phyloP scores from a whole-genome alignment of 2,329 filamentous ascomycete species.

The Monosporascus sp. region DNA sequence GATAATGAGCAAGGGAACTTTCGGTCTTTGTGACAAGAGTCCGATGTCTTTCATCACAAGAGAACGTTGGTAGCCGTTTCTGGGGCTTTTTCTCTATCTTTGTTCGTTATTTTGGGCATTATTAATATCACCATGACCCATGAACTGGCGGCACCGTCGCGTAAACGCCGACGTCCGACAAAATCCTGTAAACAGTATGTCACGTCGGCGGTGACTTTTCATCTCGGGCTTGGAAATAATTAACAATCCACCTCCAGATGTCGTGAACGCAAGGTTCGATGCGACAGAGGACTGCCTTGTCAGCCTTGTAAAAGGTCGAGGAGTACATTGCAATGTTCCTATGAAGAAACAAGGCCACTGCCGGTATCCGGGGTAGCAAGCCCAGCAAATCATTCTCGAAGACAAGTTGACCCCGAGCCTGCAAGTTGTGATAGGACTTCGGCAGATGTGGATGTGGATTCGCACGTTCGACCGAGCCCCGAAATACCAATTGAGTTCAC shows the following conservation, averaged over 20 bases:
- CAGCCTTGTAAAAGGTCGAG: neutral
- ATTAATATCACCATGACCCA: neutral
- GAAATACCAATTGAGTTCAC: too few species aligned
- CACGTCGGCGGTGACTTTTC: neutral
- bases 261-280: neutral
- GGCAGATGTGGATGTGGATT: too few species aligned
- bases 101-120: too few species aligned
- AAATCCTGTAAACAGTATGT: neutral
- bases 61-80: too few species aligned
- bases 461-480: too few species aligned
- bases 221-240: neutral
- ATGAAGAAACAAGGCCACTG: neutral
- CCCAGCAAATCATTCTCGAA: neutral
- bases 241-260: neutral
- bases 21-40: neutral
- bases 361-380: neutral
- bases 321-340: neutral
- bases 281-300: neutral
- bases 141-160: neutral
- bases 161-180: neutral
- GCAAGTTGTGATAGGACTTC: neutral
- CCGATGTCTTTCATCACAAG: neutral
- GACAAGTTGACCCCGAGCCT: neutral
- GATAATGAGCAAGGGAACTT: neutral
- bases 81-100: too few species aligned